Percentiles rank a stretch among this genome's conserved stretches.
phyloP scores from a whole-genome alignment of 2,329 filamentous ascomycete species.

The Conoideocrella luteorostrata region DNA sequence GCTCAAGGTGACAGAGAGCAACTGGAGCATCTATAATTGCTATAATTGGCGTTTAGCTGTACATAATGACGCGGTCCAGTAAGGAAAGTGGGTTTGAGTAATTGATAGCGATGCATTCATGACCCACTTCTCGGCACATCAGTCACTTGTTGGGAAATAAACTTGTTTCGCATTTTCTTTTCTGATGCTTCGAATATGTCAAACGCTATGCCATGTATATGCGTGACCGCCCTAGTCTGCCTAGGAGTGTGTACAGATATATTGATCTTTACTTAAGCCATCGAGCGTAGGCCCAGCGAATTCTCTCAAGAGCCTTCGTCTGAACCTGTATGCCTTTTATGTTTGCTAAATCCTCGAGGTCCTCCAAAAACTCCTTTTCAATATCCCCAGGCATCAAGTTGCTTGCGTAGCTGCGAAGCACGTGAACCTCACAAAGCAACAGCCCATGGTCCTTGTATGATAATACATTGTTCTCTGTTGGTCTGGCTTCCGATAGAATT shows the following conservation, averaged over 20 bases:
- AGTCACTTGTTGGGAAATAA: too few species aligned
- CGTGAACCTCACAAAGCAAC: constrained; percentile 82
- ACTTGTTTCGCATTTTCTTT: not conserved
- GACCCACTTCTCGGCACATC: not conserved
- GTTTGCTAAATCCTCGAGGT: constrained; percentile 79
- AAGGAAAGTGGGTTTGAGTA: too few species aligned
- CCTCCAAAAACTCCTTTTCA: constrained; percentile 79
- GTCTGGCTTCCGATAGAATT: constrained; percentile 61
- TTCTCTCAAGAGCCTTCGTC: constrained; percentile 70
- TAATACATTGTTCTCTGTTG: constrained; percentile 66
- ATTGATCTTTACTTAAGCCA: constrained; percentile 48
- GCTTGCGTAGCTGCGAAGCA: constrained; percentile 58
- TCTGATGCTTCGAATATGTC: not conserved
- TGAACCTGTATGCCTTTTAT: constrained; percentile 74
- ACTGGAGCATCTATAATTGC: too few species aligned
- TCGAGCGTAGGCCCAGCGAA: constrained; percentile 83
- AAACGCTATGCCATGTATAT: not conserved
- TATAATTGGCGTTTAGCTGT: too few species aligned
- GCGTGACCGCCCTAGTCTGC: too few species aligned
- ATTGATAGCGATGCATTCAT: not conserved
- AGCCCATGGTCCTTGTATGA: constrained; percentile 91
- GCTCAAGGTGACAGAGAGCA: not conserved
- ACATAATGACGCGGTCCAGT: too few species aligned
- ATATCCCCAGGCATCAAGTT: constrained; percentile 66
- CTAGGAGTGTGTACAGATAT: not conserved